Conservation (phyloP, 192 early-diverging fungal species). For the Coemansia guatemalensis region DNA sequence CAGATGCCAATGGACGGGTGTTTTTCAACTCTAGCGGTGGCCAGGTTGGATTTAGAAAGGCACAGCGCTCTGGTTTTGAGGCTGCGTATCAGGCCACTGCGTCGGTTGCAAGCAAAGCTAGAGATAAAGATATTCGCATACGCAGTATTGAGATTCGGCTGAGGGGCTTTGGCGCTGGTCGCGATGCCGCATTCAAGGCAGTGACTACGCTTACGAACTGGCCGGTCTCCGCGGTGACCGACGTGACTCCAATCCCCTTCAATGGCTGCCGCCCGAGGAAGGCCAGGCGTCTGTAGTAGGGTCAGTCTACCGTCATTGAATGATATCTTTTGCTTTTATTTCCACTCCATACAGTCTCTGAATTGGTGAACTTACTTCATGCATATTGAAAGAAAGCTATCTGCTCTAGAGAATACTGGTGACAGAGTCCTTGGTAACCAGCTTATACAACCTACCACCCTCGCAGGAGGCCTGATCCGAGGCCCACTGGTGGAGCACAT, state of each 20-base stretch:
- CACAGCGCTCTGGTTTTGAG: constrained; percentile 84
- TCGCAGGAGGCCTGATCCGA: constrained; percentile 19
- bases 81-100: constrained; percentile 87
- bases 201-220: constrained; percentile 71
- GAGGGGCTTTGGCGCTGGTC: constrained; percentile 88
- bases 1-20: constrained; percentile 65
- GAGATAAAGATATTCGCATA: constrained; percentile 66
- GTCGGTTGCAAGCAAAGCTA: constrained; percentile 66
- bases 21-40: constrained; percentile 79
- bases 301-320: too few relatives aligned
- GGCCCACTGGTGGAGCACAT: constrained; percentile 38
- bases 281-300: constrained; percentile 73
- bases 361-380: too few relatives aligned
- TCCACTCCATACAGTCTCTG: too few relatives aligned
- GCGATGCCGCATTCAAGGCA: constrained; percentile 90
- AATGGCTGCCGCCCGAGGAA: constrained; percentile 91
- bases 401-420: not conserved
- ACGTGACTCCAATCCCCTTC: constrained; percentile 88
- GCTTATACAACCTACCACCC: constrained; percentile 34
- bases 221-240: constrained; percentile 73
- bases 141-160: constrained; percentile 73
- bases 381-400: too few relatives aligned
- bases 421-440: constrained; percentile 22
- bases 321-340: not conserved
- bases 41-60: constrained; percentile 82